Conservation (phyloP, 345 rosid species). For the Populus davidiana region DNA sequence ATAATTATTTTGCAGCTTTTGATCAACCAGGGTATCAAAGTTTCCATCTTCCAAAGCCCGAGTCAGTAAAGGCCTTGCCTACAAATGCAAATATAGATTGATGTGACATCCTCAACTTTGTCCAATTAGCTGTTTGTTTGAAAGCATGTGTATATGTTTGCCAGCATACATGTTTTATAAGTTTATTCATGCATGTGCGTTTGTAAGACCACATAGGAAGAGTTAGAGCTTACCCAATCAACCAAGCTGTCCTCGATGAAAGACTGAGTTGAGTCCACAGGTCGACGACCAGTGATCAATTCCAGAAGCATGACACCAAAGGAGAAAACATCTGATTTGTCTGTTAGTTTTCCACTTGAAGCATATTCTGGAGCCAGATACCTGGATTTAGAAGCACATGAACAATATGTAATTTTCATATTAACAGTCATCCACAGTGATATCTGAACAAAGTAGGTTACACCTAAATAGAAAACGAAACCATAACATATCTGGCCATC, state of each 20-base stretch:
- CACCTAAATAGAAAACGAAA: not conserved
- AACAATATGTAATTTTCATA: not conserved
- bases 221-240: constrained; percentile 67
- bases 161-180: not conserved
- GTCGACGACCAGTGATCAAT: constrained; percentile 75
- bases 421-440: not conserved
- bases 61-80: constrained; percentile 81
- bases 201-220: not conserved
- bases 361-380: constrained; percentile 98
- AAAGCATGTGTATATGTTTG: not conserved
- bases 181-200: not conserved
- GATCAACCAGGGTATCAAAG: constrained; percentile 59
- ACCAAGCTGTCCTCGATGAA: constrained; percentile 88
- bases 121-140: not conserved
- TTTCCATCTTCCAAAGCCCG: constrained; percentile 61
- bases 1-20: constrained; percentile 52
- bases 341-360: constrained; percentile 80
- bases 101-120: not conserved
- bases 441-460: not conserved
- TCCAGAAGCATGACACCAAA: constrained; percentile 91
- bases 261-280: constrained; percentile 58
- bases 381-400: constrained; percentile 28
- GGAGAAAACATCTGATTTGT: constrained; percentile 88
- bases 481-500: not conserved
- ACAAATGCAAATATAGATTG: constrained; percentile 12